These are phyloP conservation scores for Alternaria angustiovoidea DNA, from an alignment of 2,329 filamentous ascomycete species.

Conservation along the genomic window DNA sequence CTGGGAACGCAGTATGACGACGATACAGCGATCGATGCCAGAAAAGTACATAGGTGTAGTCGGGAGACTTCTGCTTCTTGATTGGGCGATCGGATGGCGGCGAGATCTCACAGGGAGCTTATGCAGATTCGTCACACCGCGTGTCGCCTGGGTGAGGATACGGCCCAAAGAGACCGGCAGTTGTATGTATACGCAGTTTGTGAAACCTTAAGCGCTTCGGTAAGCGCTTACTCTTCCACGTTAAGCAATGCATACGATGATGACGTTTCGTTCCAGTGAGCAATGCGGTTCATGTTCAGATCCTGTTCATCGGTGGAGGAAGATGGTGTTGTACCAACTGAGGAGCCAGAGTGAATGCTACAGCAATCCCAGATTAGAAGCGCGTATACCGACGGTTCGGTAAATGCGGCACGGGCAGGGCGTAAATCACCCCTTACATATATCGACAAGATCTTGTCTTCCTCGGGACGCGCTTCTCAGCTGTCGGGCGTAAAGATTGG, in stretches of 20 bases:
- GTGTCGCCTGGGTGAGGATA: slow-evolving; percentile 1
- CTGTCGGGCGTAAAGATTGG: neutral
- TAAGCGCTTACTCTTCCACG: slow-evolving; percentile 7
- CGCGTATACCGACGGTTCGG: neutral
- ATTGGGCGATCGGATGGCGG: neutral
- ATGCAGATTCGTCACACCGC: slow-evolving; percentile 8
- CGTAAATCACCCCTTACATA: slow-evolving; percentile 4
- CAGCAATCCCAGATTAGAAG: neutral
- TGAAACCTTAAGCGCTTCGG: slow-evolving; percentile 13
- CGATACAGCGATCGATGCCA: neutral
- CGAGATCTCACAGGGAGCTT: slow-evolving; percentile 1
- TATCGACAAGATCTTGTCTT: neutral
- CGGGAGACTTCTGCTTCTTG: neutral
- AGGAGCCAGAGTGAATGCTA: neutral
- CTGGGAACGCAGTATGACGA: neutral
- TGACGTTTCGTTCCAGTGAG: neutral
- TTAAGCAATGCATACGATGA: neutral
- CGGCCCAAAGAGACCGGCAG: neutral
- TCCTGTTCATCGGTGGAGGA: neutral
- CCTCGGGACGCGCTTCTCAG: neutral
- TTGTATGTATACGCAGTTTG: slow-evolving; percentile 4
- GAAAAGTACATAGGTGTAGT: neutral
- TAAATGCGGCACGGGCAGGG: slow-evolving; percentile 1
- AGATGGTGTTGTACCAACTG: neutral
- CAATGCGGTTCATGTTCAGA: neutral